Evolutionary conservation across 1,139 yeast species (phyloP).

Genomic region (Pichia sp.): DNA sequence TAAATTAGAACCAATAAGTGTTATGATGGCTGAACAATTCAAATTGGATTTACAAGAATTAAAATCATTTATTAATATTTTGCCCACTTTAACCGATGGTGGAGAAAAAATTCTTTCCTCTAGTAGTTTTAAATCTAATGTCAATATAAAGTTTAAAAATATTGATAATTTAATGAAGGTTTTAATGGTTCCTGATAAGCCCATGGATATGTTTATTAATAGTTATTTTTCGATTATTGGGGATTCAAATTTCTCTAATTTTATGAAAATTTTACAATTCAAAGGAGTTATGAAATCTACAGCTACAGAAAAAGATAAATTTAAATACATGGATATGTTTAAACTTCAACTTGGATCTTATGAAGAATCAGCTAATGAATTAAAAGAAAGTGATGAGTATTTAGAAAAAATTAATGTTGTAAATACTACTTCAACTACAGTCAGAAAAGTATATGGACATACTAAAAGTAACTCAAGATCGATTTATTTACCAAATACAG

Average conservation of each 20-base stretch:
- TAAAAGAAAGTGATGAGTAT: constrained; percentile 26
- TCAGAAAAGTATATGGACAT: constrained; percentile 8
- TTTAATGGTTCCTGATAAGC: constrained; percentile 55
- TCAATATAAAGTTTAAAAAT: constrained; percentile 43
- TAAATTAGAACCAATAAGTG: constrained; percentile 58
- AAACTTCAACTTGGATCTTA: constrained; percentile 50
- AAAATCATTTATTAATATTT: constrained; percentile 46
- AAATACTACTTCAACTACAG: constrained; percentile 5
- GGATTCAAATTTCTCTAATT: constrained; percentile 58
- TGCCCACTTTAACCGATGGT: constrained; percentile 41
- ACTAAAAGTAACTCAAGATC: constrained; percentile 12
- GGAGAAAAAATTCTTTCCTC: constrained; percentile 28
- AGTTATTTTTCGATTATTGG: constrained; percentile 63
- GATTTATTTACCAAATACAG: constrained; percentile 13
- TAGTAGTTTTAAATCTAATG: constrained; percentile 42
- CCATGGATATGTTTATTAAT: constrained; percentile 60
- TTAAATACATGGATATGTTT: constrained; percentile 55
- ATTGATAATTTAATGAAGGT: constrained; percentile 63
- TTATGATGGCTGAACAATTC: constrained; percentile 75
- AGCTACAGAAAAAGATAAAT: constrained; percentile 33
- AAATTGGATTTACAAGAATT: constrained; percentile 63
- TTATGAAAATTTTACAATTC: constrained; percentile 55
- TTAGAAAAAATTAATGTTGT: constrained; percentile 22
- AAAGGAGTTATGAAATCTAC: constrained; percentile 44
- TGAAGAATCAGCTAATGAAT: constrained; percentile 30